Evolutionary conservation across 305 asterid genomes (phyloP).

Genomic region (Petunia hybrid): DNA sequence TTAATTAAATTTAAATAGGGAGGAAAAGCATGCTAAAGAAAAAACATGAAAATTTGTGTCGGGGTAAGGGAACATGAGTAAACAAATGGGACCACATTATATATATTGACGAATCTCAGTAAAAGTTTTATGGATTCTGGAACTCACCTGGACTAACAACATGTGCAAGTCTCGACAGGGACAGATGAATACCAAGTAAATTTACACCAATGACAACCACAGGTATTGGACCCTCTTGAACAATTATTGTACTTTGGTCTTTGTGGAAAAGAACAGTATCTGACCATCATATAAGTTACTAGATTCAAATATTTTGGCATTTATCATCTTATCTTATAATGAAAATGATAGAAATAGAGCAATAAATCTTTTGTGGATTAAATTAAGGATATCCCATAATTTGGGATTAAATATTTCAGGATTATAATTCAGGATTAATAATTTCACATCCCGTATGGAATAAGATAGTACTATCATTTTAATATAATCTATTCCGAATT

Average conservation of each 20-base stretch:
- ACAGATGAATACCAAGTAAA: not conserved
- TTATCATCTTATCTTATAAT: not conserved
- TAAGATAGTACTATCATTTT: no score
- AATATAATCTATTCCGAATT: no score
- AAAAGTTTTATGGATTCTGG: not conserved
- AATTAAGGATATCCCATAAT: no score
- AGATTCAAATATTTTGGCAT: constrained; percentile 6
- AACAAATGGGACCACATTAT: not conserved
- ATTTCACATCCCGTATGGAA: no score
- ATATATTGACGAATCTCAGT: not conserved
- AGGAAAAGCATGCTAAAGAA: no score
- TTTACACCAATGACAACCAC: not conserved
- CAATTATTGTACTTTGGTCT: constrained; percentile 8
- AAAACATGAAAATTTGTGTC: not conserved
- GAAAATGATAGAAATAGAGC: not conserved
- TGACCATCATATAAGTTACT: not conserved
- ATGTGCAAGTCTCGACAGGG: constrained; percentile 14
- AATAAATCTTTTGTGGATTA: not conserved
- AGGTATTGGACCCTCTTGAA: constrained; percentile 17
- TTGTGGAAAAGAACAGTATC: not conserved
- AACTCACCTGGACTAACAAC: not conserved
- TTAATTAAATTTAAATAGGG: no score
- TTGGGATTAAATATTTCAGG: no score
- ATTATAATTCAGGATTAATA: no score
- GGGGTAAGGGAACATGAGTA: not conserved